Evolutionary conservation across 805 yeast species (phyloP).

Genomic region (Sungouiozyma intestinalis): DNA sequence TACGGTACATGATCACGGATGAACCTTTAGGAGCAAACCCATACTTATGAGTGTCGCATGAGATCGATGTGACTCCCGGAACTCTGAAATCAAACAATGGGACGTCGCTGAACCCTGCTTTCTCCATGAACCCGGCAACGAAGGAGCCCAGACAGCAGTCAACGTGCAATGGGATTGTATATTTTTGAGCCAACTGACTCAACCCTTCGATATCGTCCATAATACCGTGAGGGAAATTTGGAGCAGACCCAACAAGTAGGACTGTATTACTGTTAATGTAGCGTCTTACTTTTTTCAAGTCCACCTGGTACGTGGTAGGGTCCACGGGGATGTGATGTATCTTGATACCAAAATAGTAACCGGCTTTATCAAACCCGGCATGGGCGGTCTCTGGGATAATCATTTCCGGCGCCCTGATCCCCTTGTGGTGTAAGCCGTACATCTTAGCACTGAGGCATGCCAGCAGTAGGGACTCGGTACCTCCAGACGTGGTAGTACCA

Average conservation of each 20-base stretch:
- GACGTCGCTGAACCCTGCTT: slow-evolving; percentile 38
- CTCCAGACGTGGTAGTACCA: slow-evolving; percentile 88
- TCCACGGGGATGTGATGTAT: slow-evolving; percentile 73
- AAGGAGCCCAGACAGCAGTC: slow-evolving; percentile 96
- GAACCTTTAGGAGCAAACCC: slow-evolving; percentile 98
- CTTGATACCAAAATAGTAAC: slow-evolving; percentile 79
- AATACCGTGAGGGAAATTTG: slow-evolving; percentile 95
- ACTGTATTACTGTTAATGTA: slow-evolving; percentile 74
- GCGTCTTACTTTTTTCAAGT: slow-evolving; percentile 47
- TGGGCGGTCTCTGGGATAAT: slow-evolving; percentile 84
- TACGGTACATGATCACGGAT: slow-evolving; percentile 82
- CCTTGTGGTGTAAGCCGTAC: slow-evolving; percentile 46
- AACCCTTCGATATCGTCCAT: slow-evolving; percentile 77
- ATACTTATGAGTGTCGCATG: slow-evolving; percentile 98
- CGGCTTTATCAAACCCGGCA: slow-evolving; percentile 92
- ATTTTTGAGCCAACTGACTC: slow-evolving; percentile 45
- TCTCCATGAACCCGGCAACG: slow-evolving; percentile 66
- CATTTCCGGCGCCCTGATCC: slow-evolving; percentile 69
- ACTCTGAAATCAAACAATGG: slow-evolving; percentile 71
- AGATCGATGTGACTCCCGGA: slow-evolving; percentile 90
- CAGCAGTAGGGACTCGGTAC: slow-evolving; percentile 83
- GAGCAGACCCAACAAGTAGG: slow-evolving; percentile 84
- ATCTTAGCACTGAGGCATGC: slow-evolving; percentile 86
- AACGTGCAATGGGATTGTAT: slow-evolving; percentile 82
- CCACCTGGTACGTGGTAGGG: slow-evolving; percentile 55